Evolutionary conservation across 2,329 filamentous ascomycete genomes (phyloP), one percentile per base, ranked within the genome.

Genomic region (Hymenoscyphus scutula): DNA sequence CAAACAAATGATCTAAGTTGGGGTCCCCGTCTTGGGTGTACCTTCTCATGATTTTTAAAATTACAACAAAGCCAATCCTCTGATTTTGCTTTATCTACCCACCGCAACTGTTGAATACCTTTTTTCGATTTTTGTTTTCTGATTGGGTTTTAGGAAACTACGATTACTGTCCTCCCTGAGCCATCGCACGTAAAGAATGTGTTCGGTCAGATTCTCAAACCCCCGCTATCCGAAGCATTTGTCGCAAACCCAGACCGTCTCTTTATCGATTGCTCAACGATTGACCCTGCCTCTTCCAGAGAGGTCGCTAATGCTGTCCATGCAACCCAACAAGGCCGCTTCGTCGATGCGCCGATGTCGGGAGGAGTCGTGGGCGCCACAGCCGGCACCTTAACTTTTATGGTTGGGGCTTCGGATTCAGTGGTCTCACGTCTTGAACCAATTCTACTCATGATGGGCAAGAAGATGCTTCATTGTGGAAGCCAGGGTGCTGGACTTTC

Each of bases 221-320:
- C 82, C 2, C 45, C 37, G 11, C 79, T 88, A 5, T 79, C 82
- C 6, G 76, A 76, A 34, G 72, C 81, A 23, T 74, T 78, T 1
- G 74, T 82, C 0, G 69, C 79, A 2, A 78, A 80, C 48, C 82
- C 82, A 58, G 80, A 88, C 62, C 88, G 92, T 45, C 78, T 97
- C 62, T 97, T 96, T 76, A 95, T 99, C 73, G 95, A 99, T 76
- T 94, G 90, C 76, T 98, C 94, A 3, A 99, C 95, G 17, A 98
- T 99, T 73, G 95, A 98, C 76, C 92, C 93, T 0, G 86, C 87
- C 34, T 91, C 92, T 2, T 97, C 93, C 1, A 86, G 86, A 45
- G 83, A 87, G 68, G 89, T 98, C 5, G 92, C 92, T 25, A 81
- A 86, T 64, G 82, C 83, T 27, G 88, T 96, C 1, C 84, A 81